phyloP scores from a whole-genome alignment of 2,329 filamentous ascomycete genomes.

The Fusarium sp. region DNA sequence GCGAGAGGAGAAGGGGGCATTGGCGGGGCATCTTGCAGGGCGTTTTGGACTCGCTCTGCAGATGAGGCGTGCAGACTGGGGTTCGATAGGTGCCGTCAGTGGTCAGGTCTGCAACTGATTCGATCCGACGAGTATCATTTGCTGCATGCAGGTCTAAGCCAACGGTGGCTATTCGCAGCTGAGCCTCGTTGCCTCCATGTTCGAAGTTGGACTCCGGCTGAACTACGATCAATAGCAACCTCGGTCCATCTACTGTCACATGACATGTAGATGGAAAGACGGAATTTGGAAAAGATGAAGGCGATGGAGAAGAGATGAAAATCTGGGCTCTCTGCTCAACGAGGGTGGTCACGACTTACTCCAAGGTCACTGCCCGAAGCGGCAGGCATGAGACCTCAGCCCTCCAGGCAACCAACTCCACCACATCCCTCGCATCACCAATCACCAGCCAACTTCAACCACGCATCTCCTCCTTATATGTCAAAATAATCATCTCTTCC shows the following conservation, averaged over 20 bases:
- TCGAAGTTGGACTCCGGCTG: not conserved
- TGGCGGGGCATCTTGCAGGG: not conserved
- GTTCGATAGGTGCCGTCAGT: not conserved
- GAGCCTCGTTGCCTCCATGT: not conserved
- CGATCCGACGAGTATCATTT: not conserved
- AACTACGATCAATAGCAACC: no score
- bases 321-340: not conserved
- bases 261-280: not conserved
- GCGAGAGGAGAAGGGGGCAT: not conserved
- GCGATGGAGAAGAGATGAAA: not conserved
- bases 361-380: not conserved
- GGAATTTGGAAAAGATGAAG: not conserved
- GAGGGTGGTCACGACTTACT: not conserved
- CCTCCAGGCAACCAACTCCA: conserved; percentile 15
- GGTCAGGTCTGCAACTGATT: not conserved
- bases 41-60: not conserved
- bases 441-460: not conserved
- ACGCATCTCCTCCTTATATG: conserved; percentile 9
- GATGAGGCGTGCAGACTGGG: not conserved
- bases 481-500: not conserved
- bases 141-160: not conserved
- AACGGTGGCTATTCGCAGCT: not conserved
- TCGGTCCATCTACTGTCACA: not conserved
- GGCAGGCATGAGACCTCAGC: conserved; percentile 4
- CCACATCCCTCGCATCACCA: not conserved